Percentiles rank a stretch among this genome's conserved stretches.
Conservation (phyloP, 2,329 filamentous ascomycete genomes). For the Drechslerella coelobrocha region DNA sequence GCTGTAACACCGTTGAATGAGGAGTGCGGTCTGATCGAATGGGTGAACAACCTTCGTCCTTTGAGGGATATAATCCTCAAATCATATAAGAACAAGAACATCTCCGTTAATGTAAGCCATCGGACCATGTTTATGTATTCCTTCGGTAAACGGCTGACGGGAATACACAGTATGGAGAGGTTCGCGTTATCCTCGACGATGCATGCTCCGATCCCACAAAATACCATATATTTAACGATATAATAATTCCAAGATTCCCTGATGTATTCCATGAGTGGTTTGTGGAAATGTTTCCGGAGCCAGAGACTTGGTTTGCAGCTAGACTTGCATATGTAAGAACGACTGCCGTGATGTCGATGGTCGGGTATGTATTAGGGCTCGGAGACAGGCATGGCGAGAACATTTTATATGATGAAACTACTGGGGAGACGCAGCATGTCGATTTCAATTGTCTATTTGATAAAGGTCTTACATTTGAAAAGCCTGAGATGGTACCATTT, state of each 20-base stretch:
- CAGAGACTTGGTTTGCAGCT: constrained; percentile 88
- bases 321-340: constrained; percentile 89
- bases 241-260: constrained; percentile 71
- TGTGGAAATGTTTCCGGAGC: constrained; percentile 89
- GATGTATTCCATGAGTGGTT: constrained; percentile 94
- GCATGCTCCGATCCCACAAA: constrained; percentile 69
- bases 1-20: constrained; percentile 96
- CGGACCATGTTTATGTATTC: constrained; percentile 60
- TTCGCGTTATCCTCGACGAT: constrained; percentile 67
- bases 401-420: constrained; percentile 90
- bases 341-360: constrained; percentile 99
- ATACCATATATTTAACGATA: constrained; percentile 73
- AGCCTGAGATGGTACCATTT: constrained; percentile 94
- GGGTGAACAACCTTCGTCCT: constrained; percentile 95
- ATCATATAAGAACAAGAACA: constrained; percentile 76
- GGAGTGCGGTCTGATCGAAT: constrained; percentile 97
- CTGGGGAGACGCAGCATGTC: constrained; percentile 93
- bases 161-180: constrained; percentile 49
- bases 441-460: constrained; percentile 99
- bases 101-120: constrained; percentile 63
- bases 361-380: constrained; percentile 88
- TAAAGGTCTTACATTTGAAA: constrained; percentile 93
- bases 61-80: constrained; percentile 86
- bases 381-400: constrained; percentile 98
- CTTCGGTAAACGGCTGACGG: constrained; percentile 59